Percentiles rank a stretch among this genome's conserved stretches.
These are phyloP conservation scores for Saturnispora besseyi DNA, from an alignment of 805 yeast genomes.

Conservation along the genomic window DNA sequence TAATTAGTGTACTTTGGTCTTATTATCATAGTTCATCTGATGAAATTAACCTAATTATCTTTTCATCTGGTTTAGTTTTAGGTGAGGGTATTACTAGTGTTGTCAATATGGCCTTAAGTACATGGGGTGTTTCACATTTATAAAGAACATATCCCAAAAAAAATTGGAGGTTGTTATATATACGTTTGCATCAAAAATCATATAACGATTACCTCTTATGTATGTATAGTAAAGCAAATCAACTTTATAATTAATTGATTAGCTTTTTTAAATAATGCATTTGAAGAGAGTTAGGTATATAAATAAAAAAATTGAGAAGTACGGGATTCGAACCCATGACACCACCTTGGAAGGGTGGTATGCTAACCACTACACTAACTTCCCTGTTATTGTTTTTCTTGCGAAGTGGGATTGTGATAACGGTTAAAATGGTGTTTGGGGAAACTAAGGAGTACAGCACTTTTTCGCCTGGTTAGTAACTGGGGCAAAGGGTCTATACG, in stretches of 20 bases:
- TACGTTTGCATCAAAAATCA: no score
- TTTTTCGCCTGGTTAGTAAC: no score
- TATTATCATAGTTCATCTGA: constrained; percentile 18
- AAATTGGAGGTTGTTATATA: not conserved
- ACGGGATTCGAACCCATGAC: constrained; percentile 95
- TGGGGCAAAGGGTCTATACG: no score
- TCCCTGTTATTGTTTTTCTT: constrained; percentile 38
- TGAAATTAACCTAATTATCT: constrained; percentile 69
- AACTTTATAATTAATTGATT: not conserved
- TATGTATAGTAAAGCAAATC: not conserved
- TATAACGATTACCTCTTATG: no score
- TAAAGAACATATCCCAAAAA: constrained; percentile 13
- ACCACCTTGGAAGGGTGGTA: constrained; percentile 90
- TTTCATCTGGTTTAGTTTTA: constrained; percentile 83
- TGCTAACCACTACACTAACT: constrained; percentile 91
- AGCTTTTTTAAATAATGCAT: not conserved
- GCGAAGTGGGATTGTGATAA: not conserved
- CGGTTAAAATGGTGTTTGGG: not conserved
- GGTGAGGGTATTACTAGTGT: constrained; percentile 93
- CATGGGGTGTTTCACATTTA: constrained; percentile 55
- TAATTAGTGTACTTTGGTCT: constrained; percentile 53
- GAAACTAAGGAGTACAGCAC: no score
- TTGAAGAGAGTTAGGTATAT: not conserved
- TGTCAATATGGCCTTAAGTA: constrained; percentile 67
- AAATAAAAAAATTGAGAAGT: constrained; percentile 44